Evolutionary conservation across 768 basidiomycete genomes (phyloP).

Genomic region (Suillus weaverae): DNA sequence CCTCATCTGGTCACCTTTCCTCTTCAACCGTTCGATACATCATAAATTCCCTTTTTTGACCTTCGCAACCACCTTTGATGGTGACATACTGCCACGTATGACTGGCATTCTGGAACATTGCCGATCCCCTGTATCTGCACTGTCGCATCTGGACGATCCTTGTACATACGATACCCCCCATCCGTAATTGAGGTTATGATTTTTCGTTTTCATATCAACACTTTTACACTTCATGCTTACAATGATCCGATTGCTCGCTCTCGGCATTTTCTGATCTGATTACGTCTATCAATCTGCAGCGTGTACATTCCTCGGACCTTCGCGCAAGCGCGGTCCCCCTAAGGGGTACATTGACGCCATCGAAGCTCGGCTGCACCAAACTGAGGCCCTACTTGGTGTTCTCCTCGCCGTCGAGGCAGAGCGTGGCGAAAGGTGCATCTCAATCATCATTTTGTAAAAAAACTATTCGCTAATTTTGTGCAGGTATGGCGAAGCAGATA

Average conservation of each 20-base stretch:
- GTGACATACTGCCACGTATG: neutral
- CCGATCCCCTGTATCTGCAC: neutral
- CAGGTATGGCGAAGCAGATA: constrained; percentile 15
- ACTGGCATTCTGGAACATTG: neutral
- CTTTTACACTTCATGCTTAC: neutral
- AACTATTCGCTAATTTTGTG: neutral
- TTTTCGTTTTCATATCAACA: neutral
- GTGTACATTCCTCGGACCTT: constrained; percentile 78
- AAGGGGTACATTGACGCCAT: constrained; percentile 96
- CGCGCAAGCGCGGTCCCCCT: constrained; percentile 83
- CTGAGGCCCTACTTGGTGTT: constrained; percentile 86
- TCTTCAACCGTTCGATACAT: neutral
- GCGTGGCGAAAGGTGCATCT: constrained; percentile 27
- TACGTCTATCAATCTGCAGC: constrained; percentile 37
- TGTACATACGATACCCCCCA: neutral
- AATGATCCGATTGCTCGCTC: neutral
- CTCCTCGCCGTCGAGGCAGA: constrained; percentile 52
- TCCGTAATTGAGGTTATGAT: neutral
- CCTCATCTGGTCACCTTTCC: neutral
- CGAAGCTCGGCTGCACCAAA: constrained; percentile 87
- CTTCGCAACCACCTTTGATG: constrained; percentile 3
- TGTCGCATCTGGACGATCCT: neutral
- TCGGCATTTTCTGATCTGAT: neutral
- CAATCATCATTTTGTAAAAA: constrained; percentile 23
- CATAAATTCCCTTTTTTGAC: constrained; percentile 5